These are phyloP conservation scores for Aspergillus egyptiacus DNA, from an alignment of 495 filamentous ascomycete species.

Conservation along the genomic window DNA sequence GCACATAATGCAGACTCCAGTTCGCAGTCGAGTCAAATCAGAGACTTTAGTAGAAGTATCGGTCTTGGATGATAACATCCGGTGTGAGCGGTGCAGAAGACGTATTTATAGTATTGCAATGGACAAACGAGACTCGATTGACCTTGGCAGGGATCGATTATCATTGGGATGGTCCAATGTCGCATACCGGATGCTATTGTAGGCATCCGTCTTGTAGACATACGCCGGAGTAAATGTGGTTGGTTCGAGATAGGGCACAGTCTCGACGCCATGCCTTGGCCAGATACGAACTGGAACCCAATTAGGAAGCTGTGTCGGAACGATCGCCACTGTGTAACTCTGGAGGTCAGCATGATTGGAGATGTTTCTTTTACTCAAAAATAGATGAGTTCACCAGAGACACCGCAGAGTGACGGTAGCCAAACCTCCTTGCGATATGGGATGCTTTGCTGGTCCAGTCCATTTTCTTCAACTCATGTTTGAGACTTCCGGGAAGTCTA, in stretches of 20 bases:
- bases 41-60: background rate
- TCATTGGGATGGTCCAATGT: too few species aligned
- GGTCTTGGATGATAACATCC: background rate
- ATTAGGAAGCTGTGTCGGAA: background rate
- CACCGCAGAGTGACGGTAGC: constrained; percentile 1
- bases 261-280: constrained; percentile 3
- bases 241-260: background rate
- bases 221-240: constrained; percentile 4
- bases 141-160: too few species aligned
- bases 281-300: background rate
- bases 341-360: background rate
- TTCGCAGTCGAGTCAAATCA: background rate
- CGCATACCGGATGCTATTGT: too few species aligned
- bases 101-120: background rate
- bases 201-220: background rate
- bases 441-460: constrained; percentile 1
- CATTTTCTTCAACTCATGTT: background rate
- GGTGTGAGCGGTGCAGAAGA: background rate
- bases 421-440: background rate
- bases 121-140: background rate
- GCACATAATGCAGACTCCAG: background rate
- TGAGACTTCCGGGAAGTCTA: background rate
- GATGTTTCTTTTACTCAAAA: constrained; percentile 1
- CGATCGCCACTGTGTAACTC: background rate
- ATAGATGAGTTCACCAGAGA: background rate